Percentiles rank a stretch among this genome's conserved stretches.
Conservation (phyloP, 108 stramenopile genomes). For the Cylindrotheca closterium region DNA sequence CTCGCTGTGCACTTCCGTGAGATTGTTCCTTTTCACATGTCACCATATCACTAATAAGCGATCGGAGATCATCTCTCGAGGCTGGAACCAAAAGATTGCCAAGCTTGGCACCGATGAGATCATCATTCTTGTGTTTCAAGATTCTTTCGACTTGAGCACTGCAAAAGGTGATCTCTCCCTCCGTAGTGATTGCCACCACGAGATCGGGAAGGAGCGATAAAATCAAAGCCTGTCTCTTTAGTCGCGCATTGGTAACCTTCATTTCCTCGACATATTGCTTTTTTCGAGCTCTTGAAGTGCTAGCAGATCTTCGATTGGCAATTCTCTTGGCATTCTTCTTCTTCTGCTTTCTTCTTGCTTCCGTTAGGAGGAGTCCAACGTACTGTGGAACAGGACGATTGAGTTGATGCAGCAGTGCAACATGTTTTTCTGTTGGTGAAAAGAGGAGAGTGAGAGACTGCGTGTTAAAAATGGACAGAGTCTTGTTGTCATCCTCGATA, state of each 20-base stretch:
- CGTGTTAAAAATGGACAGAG: not conserved
- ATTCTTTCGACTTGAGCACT: conserved; percentile 79
- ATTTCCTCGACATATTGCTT: conserved; percentile 89
- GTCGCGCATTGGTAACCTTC: conserved; percentile 68
- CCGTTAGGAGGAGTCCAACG: conserved; percentile 60
- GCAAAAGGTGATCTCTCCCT: conserved; percentile 82
- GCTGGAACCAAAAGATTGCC: conserved; percentile 59
- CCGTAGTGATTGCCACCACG: conserved; percentile 57
- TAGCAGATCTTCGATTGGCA: conserved; percentile 89
- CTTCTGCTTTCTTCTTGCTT: conserved; percentile 70
- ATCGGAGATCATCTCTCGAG: conserved; percentile 48
- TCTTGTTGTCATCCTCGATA: not conserved
- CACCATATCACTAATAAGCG: conserved; percentile 49
- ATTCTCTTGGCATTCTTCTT: conserved; percentile 80
- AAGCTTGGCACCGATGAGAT: conserved; percentile 63
- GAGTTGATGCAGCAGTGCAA: conserved; percentile 48
- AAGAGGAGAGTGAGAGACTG: not conserved
- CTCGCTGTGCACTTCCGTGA: conserved; percentile 10
- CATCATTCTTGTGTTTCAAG: conserved; percentile 50
- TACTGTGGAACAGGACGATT: conserved; percentile 71
- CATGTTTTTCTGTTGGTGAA: conserved; percentile 53
- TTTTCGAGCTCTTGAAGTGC: conserved; percentile 86
- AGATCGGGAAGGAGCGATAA: conserved; percentile 77
- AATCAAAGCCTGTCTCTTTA: conserved; percentile 74
- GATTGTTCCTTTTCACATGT: conserved; percentile 10